Evolutionary conservation across 805 yeast genomes (phyloP), one percentile per base, ranked within the genome.

Genomic region (Candida maltosa): DNA sequence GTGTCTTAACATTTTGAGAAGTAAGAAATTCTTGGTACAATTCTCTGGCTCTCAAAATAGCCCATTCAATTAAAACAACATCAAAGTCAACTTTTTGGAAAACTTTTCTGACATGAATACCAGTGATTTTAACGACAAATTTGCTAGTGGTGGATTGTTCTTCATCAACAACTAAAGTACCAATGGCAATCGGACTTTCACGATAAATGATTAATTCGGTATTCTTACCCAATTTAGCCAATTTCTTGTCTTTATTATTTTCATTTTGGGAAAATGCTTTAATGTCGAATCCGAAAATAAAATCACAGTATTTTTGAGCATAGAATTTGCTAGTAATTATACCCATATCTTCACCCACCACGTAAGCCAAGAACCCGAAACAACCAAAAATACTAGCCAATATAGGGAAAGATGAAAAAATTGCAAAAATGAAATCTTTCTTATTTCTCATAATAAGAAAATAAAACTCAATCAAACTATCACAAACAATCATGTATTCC

Each of bases 121-220:
- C 75, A 5, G 79, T 65, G 31, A 82, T 76, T 22, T 65, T 69
- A 39, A 81, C 74, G 15, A 67, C 68, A 42, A 73, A 69, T 18
- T 66, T 57, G 11, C 64, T 59, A 16, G 59, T 58, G 6, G 68
- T 55, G 0, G 73, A 60, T 32, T 67, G 48, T 7, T 69, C 65
- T 5, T 48, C 41, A 40, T 58, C 46, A n/a, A 70, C 64, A 29
- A 65, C 68, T 29, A 73, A 62, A 1, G 80, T 69, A 20, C 73
- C 63, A 24, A 80, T 62, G 0, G 88, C 87, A 51, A 85, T 78
- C 12, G 93, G 89, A 1, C 80, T 65, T n/a, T 74, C 75, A 50
- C 89, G 74, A 60, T 83, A 84, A 12, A 74, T 52, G 17, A 83
- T 67, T 26, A 80, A 49, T 33, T 72, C 74, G 1, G 87, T 66